A percentile compares a stretch with the other conserved stretches of the same genome.
Conservation (phyloP, 208 protist genomes). For the Herpetomonas muscarum region DNA sequence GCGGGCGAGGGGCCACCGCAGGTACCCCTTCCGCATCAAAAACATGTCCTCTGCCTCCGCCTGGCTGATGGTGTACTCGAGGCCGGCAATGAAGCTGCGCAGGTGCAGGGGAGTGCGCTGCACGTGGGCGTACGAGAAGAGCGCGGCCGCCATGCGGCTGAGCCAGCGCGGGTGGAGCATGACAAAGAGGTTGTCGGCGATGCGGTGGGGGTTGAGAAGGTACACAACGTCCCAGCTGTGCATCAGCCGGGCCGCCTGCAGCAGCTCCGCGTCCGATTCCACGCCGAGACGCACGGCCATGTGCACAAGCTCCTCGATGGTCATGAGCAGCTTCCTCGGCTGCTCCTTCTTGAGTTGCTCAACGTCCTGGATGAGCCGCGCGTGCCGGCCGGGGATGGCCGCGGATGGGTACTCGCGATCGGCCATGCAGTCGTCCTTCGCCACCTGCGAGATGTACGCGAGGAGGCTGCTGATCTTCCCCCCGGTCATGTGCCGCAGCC, state of each 20-base stretch:
- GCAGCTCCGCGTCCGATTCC: slow-evolving; percentile 64
- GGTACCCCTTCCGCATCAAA: slow-evolving; percentile 66
- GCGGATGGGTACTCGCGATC: slow-evolving; percentile 67
- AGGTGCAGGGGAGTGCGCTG: slow-evolving; percentile 79
- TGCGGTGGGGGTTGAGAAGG: slow-evolving; percentile 54
- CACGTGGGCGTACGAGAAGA: slow-evolving; percentile 87
- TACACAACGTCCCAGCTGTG: slow-evolving; percentile 88
- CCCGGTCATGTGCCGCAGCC: slow-evolving; percentile 46
- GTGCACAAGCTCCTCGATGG: slow-evolving; percentile 64
- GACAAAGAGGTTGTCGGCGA: slow-evolving; percentile 66
- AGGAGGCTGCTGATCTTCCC: slow-evolving; percentile 69
- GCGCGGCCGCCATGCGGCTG: slow-evolving; percentile 60
- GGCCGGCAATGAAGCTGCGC: slow-evolving; percentile 77
- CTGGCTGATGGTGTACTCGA: slow-evolving; percentile 72
- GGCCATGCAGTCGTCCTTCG: slow-evolving; percentile 56
- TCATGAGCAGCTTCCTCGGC: slow-evolving; percentile 75
- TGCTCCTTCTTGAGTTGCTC: slow-evolving; percentile 45
- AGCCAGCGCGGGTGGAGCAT: slow-evolving; percentile 82
- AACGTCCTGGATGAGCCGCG: slow-evolving; percentile 54
- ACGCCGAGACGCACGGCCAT: slow-evolving; percentile 64
- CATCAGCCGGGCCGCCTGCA: slow-evolving; percentile 74
- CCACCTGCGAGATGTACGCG: slow-evolving; percentile 51
- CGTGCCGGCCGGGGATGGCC: slow-evolving; percentile 71
- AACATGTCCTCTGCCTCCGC: slow-evolving; percentile 76
- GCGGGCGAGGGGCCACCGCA: slow-evolving; percentile 71